Base-by-base conservation (phyloP, 441 rosid genomes). In the Populus hybrid region DNA sequence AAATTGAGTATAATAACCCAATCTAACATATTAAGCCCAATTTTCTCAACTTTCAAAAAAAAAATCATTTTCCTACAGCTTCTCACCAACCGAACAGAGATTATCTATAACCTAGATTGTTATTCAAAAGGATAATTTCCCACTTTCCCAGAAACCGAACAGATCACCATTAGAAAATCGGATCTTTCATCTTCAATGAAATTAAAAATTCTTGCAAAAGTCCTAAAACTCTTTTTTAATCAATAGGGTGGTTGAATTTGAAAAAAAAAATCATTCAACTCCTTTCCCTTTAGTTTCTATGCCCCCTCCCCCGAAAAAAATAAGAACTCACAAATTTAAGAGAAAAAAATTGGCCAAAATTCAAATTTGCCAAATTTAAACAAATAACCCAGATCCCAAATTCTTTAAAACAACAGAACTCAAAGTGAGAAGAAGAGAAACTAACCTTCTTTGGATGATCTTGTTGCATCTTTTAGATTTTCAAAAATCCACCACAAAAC, bases 371-470 rank as follows among this genome's bases (percentile, higher is more conserved):
- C 28, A 61, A 10, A 61, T 10, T 23, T 28, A 61, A 61, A 21
- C 66, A 61, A 61, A 61, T 28, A 61, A 9, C 14, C 28, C 66
- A 71, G 64, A 71, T 71, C 74, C 30, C 32, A 16, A 71, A 20
- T 46, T 46, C 50, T 18, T 23, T 28, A 46, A 10, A 26, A 9
- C 74, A 14, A 46, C 36, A 24, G 34, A 71, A 24, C 3, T 46
- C 74, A 50, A 68, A 50, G 10, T 34, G 57, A 67, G 63, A 40
- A 10, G 72, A 2, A 69, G 76, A 74, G 10, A 63, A n/a, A 61
- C 85, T 8, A 74, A 90, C 97, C 94, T 89, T 93, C 86, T 88
- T 92, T 11, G 67, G 78, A 66, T 84, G 93, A 81, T 83, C 84
- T 85, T 83, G 90, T 81, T 87, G 92, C 93, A 89, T 93, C 84